Evolutionary conservation across 1,284 basidiomycete species (phyloP).

Genomic region (Cystobasidiaceae sp.): DNA sequence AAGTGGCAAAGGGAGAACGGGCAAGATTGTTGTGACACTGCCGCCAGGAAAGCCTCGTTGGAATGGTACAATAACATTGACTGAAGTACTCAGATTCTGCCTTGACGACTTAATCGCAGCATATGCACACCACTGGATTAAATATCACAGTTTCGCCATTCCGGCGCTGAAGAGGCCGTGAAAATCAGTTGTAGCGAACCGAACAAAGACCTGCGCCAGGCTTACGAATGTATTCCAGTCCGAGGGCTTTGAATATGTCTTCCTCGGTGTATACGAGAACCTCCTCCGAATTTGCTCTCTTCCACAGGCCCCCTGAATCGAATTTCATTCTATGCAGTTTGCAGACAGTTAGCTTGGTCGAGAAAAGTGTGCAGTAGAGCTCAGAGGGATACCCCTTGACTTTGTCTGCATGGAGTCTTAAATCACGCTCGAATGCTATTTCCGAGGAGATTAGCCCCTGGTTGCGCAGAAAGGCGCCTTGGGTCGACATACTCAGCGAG

Average conservation of each 20-base stretch:
- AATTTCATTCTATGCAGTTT: constrained; percentile 62
- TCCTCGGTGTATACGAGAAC: constrained; percentile 56
- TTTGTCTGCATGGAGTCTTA: constrained; percentile 65
- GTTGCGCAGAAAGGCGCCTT: background rate
- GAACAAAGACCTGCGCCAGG: background rate
- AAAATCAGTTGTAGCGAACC: background rate
- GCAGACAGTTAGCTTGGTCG: background rate
- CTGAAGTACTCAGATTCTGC: too few relatives aligned
- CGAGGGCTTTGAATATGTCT: constrained; percentile 64
- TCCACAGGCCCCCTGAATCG: constrained; percentile 49
- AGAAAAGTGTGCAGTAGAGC: background rate
- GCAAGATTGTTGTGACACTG: too few relatives aligned
- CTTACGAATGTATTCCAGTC: constrained; percentile 65
- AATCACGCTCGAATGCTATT: constrained; percentile 68
- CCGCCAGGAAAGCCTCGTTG: too few relatives aligned
- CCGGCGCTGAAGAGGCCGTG: constrained; percentile 1
- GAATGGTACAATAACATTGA: too few relatives aligned
- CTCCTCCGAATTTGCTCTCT: background rate
- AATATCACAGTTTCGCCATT: constrained; percentile 29
- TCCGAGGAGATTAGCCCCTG: too few relatives aligned
- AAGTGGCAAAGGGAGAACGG: background rate
- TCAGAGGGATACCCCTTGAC: constrained; percentile 37
- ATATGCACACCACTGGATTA: too few relatives aligned
- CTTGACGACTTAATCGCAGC: too few relatives aligned
- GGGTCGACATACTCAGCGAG: background rate